phyloP scores from a whole-genome alignment of 2,329 filamentous ascomycete species.

The Thelonectria blattea region DNA sequence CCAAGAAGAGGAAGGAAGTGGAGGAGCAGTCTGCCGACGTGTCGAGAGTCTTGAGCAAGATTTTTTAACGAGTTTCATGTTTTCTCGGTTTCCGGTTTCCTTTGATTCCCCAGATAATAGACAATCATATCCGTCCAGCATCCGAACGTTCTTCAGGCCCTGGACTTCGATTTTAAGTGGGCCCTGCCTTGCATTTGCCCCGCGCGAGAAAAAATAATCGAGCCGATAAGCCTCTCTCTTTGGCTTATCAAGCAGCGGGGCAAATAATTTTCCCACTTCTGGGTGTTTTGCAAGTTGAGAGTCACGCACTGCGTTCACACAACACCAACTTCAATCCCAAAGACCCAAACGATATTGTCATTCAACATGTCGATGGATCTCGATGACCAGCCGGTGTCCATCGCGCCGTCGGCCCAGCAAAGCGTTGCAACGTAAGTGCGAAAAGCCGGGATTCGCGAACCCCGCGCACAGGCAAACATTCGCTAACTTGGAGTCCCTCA shows the following conservation, averaged over 20 bases:
- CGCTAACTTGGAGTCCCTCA: neutral
- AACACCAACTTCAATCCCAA: conserved; percentile 12
- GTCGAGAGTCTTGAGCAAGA: conserved; percentile 67
- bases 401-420: conserved; percentile 42
- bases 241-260: conserved; percentile 49
- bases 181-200: conserved; percentile 32
- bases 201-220: conserved; percentile 34
- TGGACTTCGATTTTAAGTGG: conserved; percentile 26
- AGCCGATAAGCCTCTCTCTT: conserved; percentile 37
- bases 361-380: conserved; percentile 52
- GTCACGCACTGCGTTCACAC: conserved; percentile 32
- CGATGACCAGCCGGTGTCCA: conserved; percentile 50
- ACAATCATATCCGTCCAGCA: conserved; percentile 4
- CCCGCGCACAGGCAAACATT: conserved; percentile 16
- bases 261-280: conserved; percentile 44
- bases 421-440: conserved; percentile 49
- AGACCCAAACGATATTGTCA: conserved; percentile 24
- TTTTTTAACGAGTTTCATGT: conserved; percentile 54
- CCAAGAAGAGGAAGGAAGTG: conserved; percentile 53
- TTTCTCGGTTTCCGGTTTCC: neutral
- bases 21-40: conserved; percentile 61
- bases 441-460: conserved; percentile 17
- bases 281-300: conserved; percentile 18
- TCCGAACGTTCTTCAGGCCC: neutral
- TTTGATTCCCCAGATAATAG: conserved; percentile 6